Percentiles rank a stretch among this genome's conserved stretches.
phyloP scores from a whole-genome alignment of 2,329 filamentous ascomycete genomes.

The Fusarium luffae region DNA sequence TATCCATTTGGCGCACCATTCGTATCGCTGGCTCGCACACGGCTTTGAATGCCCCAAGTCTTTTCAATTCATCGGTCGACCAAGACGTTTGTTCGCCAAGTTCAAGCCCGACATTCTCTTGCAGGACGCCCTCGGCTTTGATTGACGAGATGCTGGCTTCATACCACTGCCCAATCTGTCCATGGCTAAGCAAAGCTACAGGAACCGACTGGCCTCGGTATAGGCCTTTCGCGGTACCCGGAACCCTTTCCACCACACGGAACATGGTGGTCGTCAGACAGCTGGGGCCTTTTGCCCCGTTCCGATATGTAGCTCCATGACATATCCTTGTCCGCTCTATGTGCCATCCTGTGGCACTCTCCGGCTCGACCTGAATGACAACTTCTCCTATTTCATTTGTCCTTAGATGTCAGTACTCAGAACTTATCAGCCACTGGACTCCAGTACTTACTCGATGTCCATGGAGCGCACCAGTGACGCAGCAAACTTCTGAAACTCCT shows the following conservation, averaged over 20 bases:
- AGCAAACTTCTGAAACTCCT: conserved; percentile 35
- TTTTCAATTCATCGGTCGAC: conserved; percentile 39
- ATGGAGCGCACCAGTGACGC: conserved; percentile 39
- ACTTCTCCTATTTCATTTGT: conserved; percentile 27
- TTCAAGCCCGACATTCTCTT: conserved; percentile 43
- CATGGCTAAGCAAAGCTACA: conserved; percentile 5
- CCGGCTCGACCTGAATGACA: conserved; percentile 25
- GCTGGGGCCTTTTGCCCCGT: conserved; percentile 11
- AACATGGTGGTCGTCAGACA: conserved; percentile 43
- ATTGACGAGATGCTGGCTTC: conserved; percentile 46
- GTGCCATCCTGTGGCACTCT: conserved; percentile 3
- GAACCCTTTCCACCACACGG: conserved; percentile 24
- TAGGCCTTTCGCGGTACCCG: background rate
- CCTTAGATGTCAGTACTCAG: conserved; percentile 28
- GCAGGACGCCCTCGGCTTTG: conserved; percentile 28
- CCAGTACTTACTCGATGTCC: conserved; percentile 40
- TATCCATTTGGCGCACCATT: conserved; percentile 50
- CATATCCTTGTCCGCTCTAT: conserved; percentile 36
- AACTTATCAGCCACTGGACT: background rate
- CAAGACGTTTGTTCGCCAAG: conserved; percentile 45
- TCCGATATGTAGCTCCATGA: conserved; percentile 41
- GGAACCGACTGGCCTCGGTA: conserved; percentile 26
- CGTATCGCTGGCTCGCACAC: conserved; percentile 46
- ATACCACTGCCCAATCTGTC: conserved; percentile 42
- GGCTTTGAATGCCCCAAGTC: conserved; percentile 38